Conservation (phyloP, 148 eudicot species). For the Fagopyrum tataricum region DNA sequence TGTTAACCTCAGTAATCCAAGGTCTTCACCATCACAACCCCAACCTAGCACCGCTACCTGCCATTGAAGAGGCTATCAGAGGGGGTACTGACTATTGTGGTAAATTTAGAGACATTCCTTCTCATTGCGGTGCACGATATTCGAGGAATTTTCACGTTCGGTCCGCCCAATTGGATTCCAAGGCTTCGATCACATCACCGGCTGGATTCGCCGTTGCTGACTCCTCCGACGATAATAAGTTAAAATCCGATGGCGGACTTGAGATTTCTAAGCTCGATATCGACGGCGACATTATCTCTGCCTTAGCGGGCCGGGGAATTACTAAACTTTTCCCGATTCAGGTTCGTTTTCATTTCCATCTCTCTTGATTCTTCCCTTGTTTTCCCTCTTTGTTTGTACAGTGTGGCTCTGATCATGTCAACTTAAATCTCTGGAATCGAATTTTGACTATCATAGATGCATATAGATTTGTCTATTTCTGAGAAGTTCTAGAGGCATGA, state of each 20-base stretch:
- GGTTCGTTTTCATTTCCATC: constrained; percentile 24
- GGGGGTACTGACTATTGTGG: not conserved
- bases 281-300: constrained; percentile 40
- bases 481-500: not conserved
- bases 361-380: not conserved
- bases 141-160: constrained; percentile 12
- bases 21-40: constrained; percentile 8
- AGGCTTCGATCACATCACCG: constrained; percentile 10
- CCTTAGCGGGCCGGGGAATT: constrained; percentile 62
- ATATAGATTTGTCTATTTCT: too few species aligned
- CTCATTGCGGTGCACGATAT: not conserved
- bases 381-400: not conserved
- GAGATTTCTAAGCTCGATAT: constrained; percentile 75
- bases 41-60: not conserved
- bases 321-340: constrained; percentile 89
- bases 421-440: not conserved
- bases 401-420: not conserved
- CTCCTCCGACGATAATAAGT: constrained; percentile 13
- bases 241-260: constrained; percentile 35
- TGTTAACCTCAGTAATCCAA: constrained; percentile 11
- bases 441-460: not conserved
- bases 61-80: not conserved
- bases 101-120: not conserved
- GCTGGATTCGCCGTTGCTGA: constrained; percentile 16
- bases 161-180: constrained; percentile 7